phyloP scores from a whole-genome alignment of 2,329 filamentous ascomycete species.

The Phaeomoniella chlamydospora region DNA sequence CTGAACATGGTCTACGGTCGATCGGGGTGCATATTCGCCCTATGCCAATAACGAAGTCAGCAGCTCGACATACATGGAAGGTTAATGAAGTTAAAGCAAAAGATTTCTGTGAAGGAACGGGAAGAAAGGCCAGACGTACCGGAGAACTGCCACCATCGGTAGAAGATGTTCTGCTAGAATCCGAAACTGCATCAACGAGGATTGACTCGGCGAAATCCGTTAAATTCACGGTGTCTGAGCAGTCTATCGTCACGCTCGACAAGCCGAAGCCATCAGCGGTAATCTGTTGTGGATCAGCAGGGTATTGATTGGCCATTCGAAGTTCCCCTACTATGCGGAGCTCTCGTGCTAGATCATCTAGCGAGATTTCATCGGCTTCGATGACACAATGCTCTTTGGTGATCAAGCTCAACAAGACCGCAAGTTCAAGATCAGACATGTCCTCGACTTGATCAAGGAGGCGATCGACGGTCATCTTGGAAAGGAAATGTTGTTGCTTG shows the following conservation, averaged over 20 bases:
- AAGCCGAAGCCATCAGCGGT: slow-evolving; percentile 59
- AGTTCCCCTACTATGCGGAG: slow-evolving; percentile 46
- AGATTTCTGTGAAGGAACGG: too few species aligned
- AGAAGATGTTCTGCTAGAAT: slow-evolving; percentile 8
- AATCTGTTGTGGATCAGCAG: slow-evolving; percentile 33
- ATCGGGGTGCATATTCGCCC: not conserved
- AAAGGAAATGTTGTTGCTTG: too few species aligned
- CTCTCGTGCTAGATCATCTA: slow-evolving; percentile 60
- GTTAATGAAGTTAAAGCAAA: too few species aligned
- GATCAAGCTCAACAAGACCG: slow-evolving; percentile 65
- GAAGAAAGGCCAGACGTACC: not conserved
- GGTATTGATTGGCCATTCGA: not conserved
- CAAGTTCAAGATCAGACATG: slow-evolving; percentile 78
- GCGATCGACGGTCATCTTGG: slow-evolving; percentile 43
- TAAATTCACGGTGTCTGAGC: slow-evolving; percentile 56
- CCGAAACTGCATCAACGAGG: slow-evolving; percentile 24
- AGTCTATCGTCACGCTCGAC: slow-evolving; percentile 55
- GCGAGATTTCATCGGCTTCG: slow-evolving; percentile 47
- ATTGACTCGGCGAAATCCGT: slow-evolving; percentile 68
- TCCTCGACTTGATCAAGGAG: slow-evolving; percentile 58
- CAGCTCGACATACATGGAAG: too few species aligned
- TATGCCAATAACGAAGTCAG: too few species aligned
- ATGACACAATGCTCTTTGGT: slow-evolving; percentile 80
- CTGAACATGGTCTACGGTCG: not conserved
- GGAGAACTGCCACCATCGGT: slow-evolving; percentile 3